Conservation (phyloP, 208 protist species). For the Crithidia acanthocephali region DNA sequence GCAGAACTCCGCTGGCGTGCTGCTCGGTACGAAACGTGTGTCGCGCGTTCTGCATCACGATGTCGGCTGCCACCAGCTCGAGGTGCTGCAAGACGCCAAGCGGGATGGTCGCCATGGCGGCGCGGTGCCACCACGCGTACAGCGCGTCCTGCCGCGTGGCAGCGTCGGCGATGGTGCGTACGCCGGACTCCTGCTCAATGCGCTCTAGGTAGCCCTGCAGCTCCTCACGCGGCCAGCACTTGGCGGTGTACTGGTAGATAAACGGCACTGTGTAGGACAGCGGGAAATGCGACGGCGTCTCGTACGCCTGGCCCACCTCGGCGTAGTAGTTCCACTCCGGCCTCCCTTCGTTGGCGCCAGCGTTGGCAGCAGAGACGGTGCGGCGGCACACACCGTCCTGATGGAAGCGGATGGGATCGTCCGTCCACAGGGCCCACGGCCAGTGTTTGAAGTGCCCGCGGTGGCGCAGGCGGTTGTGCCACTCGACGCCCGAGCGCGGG, state of each 20-base stretch:
- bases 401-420: constrained; percentile 78
- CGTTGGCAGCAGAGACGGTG: constrained; percentile 45
- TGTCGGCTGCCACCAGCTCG: constrained; percentile 56
- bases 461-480: constrained; percentile 72
- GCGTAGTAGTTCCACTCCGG: constrained; percentile 83
- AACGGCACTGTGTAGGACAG: constrained; percentile 68
- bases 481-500: constrained; percentile 72
- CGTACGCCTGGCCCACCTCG: constrained; percentile 73
- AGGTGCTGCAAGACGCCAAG: constrained; percentile 67
- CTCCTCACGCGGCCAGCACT: constrained; percentile 56
- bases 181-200: constrained; percentile 47
- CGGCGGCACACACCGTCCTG: constrained; percentile 46
- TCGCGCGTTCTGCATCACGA: constrained; percentile 59
- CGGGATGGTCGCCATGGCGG: constrained; percentile 38
- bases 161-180: constrained; percentile 58
- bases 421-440: constrained; percentile 76
- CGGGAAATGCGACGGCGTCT: constrained; percentile 69
- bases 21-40: constrained; percentile 42
- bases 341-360: constrained; percentile 49
- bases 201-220: constrained; percentile 51
- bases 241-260: constrained; percentile 76
- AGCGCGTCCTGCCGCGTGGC: constrained; percentile 30
- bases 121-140: constrained; percentile 22
- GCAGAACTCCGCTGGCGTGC: constrained; percentile 55
- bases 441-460: constrained; percentile 76